phyloP scores from a whole-genome alignment of 2,329 filamentous ascomycete genomes.

The Cadophora sp. region DNA sequence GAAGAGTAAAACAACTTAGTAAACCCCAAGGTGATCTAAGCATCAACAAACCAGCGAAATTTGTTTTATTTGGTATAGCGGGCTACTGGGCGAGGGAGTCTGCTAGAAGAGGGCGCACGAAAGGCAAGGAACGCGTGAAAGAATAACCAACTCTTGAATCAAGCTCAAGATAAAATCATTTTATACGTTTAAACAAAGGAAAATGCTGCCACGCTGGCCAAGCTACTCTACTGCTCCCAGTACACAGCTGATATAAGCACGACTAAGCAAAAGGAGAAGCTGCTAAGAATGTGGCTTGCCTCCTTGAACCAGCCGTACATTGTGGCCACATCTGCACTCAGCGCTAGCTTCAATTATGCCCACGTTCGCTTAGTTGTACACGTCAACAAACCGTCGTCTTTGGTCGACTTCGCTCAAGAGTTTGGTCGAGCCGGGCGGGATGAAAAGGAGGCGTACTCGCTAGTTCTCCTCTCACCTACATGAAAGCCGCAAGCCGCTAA shows the following conservation, averaged over 20 bases:
- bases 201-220: background rate
- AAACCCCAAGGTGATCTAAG: background rate
- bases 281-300: background rate
- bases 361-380: too few relatives aligned
- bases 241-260: background rate
- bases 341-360: too few relatives aligned
- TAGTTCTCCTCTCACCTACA: too few relatives aligned
- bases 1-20: background rate
- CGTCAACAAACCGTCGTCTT: too few relatives aligned
- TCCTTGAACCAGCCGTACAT: background rate
- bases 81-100: too few relatives aligned
- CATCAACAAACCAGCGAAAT: background rate
- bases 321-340: too few relatives aligned
- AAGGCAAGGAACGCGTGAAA: background rate
- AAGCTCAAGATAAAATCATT: background rate
- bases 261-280: background rate
- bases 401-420: too few relatives aligned
- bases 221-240: background rate
- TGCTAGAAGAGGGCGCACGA: too few relatives aligned
- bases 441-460: too few relatives aligned
- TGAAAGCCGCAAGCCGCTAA: too few relatives aligned
- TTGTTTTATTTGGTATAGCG: too few relatives aligned
- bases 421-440: too few relatives aligned
- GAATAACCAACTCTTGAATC: background rate
- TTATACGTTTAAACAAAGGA: background rate